Evolutionary conservation across 1,139 yeast species (phyloP), one percentile per base, ranked within the genome.

Genomic region (Kluyveromyces marxianus): DNA sequence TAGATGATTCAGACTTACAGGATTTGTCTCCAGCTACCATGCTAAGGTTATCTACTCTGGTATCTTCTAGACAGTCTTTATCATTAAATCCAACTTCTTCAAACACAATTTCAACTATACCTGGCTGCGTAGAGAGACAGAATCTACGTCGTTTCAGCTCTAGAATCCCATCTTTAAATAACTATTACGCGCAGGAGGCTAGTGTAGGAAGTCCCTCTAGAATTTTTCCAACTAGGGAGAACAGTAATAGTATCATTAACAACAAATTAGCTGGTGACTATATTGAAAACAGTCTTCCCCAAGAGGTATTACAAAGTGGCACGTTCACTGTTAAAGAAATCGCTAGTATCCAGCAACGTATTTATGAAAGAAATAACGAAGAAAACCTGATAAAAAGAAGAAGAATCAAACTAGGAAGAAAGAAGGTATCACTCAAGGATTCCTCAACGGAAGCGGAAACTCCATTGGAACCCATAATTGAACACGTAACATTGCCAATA

Each of bases 11-110:
- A 2, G 66, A 62, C 43, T 44, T 59, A 26, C 59, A 55, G 25
- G 76, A 75, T 47, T 68, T 83, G 41, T 79, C 85, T 21, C 79
- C 89, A 0, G 76, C 83, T 2, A 86, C 85, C 58, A 76, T 88
- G 70, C 73, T 80, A 56, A 78, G 84, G 57, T 71, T 85, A 45
- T 76, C 86, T 7, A 75, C 85, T n/a, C 69, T 90, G 50, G 77
- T 81, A 48, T 79, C 83, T 29, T 80, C 92, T 3, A 77, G 96
- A 54, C 90, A 86, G 53, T 86, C 97, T 0, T 70, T 90, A 50
- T 77, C 83, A 24, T 65, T 88, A 44, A 76, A 79, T 44, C 75
- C 84, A 1, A 83, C 86, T 1, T 71, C 73, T 36, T 71, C 59
- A 53, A 55, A 54, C 50, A 46, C 59, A 41, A 39, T 58, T 48